Percentiles rank a stretch among this genome's conserved stretches.
Conservation (phyloP, 2,329 filamentous ascomycete genomes). For the Biscogniauxia marginata region DNA sequence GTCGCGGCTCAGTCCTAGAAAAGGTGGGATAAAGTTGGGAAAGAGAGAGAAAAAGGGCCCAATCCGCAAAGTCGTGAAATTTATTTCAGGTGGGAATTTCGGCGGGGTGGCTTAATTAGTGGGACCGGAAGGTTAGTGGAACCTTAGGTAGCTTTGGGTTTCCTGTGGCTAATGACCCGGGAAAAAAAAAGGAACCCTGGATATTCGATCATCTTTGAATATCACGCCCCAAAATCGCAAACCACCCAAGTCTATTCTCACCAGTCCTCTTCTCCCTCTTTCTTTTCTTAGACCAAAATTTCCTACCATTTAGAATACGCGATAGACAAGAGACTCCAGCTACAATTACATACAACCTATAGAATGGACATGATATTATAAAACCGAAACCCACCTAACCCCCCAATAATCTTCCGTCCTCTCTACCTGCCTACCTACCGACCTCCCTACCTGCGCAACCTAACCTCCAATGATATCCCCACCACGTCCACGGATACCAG, state of each 20-base stretch:
- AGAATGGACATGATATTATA: not conserved
- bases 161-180: not conserved
- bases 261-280: not conserved
- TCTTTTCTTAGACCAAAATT: not conserved
- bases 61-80: slow-evolving; percentile 8
- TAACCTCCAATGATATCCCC: not conserved
- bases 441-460: not conserved
- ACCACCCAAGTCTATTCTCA: not conserved
- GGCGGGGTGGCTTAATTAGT: slow-evolving; percentile 3
- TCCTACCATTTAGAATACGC: not conserved
- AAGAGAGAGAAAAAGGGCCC: slow-evolving; percentile 1
- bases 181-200: too few relatives aligned
- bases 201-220: not conserved
- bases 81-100: not conserved
- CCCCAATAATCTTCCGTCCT: not conserved
- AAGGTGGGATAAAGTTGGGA: not conserved
- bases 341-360: not conserved
- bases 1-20: slow-evolving; percentile 10
- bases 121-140: not conserved
- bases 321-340: not conserved
- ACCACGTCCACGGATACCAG: slow-evolving; percentile 11
- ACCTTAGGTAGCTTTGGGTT: not conserved
- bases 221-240: too few relatives aligned
- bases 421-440: too few relatives aligned
- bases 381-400: too few relatives aligned